These are phyloP conservation scores for Leishmania gerbilli DNA, from an alignment of 208 protist genomes.

Conservation along the genomic window DNA sequence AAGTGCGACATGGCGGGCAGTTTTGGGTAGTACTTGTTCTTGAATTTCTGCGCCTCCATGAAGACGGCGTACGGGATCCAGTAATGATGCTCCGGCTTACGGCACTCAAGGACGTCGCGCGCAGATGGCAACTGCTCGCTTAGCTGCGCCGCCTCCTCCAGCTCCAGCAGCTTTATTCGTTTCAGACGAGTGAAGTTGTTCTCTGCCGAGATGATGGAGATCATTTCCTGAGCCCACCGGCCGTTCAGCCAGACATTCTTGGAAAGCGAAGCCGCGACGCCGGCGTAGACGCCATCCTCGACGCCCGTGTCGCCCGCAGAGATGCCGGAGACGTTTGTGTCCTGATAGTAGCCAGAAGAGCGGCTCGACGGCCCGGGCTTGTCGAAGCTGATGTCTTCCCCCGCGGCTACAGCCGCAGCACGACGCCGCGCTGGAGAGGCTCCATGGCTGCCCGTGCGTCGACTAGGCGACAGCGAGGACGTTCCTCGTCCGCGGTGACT, in stretches of 20 bases:
- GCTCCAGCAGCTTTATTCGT: slow-evolving; percentile 63
- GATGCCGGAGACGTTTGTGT: slow-evolving; percentile 20
- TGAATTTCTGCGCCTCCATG: slow-evolving; percentile 81
- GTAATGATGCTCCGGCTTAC: slow-evolving; percentile 76
- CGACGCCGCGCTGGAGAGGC: slow-evolving; percentile 20
- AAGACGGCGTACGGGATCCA: slow-evolving; percentile 86
- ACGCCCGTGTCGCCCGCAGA: slow-evolving; percentile 58
- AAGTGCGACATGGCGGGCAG: slow-evolving; percentile 75
- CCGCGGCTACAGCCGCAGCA: background rate
- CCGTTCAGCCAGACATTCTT: slow-evolving; percentile 89
- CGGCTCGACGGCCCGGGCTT: background rate
- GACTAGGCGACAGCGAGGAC: slow-evolving; percentile 7
- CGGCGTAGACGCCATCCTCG: slow-evolving; percentile 82
- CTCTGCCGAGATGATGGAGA: slow-evolving; percentile 66
- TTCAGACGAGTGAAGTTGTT: slow-evolving; percentile 70
- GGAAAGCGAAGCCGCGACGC: slow-evolving; percentile 46
- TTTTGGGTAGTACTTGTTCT: slow-evolving; percentile 75
- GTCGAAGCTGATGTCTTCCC: slow-evolving; percentile 8
- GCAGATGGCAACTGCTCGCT: slow-evolving; percentile 50
- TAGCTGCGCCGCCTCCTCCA: slow-evolving; percentile 59
- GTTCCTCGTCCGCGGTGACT: background rate
- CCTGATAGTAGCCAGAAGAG: slow-evolving; percentile 19
- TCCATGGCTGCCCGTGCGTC: slow-evolving; percentile 4
- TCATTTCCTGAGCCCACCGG: slow-evolving; percentile 67
- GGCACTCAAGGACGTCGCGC: slow-evolving; percentile 73